Conservation (phyloP, 495 filamentous ascomycete species). For the Amphirosellinia nigrospora region DNA sequence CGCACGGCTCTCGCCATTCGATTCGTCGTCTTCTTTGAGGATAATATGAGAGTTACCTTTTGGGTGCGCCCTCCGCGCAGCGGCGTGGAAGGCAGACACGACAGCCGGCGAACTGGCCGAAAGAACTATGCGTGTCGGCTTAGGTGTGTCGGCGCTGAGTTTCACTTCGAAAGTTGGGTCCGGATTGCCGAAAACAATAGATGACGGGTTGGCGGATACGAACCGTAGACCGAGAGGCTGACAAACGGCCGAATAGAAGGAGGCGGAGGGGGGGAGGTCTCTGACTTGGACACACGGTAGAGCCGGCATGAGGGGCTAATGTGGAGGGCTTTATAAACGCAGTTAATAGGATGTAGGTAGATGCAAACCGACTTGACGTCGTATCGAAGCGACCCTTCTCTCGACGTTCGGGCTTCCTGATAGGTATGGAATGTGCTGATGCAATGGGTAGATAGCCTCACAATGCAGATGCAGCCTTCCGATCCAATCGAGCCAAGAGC, state of each 20-base stretch:
- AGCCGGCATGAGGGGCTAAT: conserved; percentile 35
- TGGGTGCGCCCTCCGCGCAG: conserved; percentile 49
- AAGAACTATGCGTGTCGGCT: conserved; percentile 47
- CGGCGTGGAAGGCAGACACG: conserved; percentile 51
- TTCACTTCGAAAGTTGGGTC: conserved; percentile 50
- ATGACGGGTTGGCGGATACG: conserved; percentile 50
- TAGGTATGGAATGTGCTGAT: conserved; percentile 12
- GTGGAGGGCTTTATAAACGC: background rate
- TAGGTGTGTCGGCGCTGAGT: conserved; percentile 34
- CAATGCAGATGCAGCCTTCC: conserved; percentile 24
- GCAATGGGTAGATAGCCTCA: conserved; percentile 18
- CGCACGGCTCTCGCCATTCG: conserved; percentile 40
- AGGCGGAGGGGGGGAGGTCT: conserved; percentile 77
- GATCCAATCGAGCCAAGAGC: background rate
- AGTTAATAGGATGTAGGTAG: background rate
- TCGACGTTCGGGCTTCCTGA: background rate
- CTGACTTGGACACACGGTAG: conserved; percentile 64
- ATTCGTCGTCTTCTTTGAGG: conserved; percentile 25
- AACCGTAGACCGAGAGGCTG: conserved; percentile 78
- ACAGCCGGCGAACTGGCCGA: conserved; percentile 47
- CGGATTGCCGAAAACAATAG: conserved; percentile 42
- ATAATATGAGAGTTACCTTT: conserved; percentile 25
- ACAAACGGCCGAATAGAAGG: conserved; percentile 78
- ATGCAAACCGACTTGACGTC: conserved; percentile 6
- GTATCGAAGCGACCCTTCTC: conserved; percentile 5